These are phyloP conservation scores for Apocynum venetum DNA, from an alignment of 257 asterid genomes.

Conservation along the genomic window DNA sequence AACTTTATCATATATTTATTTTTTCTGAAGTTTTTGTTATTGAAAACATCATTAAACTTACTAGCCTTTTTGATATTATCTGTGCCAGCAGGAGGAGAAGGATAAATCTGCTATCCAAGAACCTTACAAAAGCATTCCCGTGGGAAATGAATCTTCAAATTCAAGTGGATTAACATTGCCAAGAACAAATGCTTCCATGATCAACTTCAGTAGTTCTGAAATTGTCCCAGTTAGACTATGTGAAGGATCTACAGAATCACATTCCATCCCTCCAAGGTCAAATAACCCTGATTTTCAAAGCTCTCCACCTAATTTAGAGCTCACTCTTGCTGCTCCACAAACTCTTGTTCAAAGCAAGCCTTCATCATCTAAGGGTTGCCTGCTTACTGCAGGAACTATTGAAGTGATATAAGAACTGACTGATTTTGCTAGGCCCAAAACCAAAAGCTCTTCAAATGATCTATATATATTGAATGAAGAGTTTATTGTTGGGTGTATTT, in stretches of 20 bases:
- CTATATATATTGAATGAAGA: too few relatives aligned
- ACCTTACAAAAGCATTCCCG: neutral
- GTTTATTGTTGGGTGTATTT: too few relatives aligned
- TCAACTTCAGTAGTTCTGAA: constrained; percentile 10
- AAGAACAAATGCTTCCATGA: constrained; percentile 7
- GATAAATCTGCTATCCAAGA: constrained; percentile 4
- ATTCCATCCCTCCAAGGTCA: too few relatives aligned
- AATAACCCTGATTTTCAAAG: neutral
- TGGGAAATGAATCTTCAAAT: neutral
- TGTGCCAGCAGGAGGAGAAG: constrained; percentile 6
- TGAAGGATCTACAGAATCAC: neutral
- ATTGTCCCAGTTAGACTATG: neutral
- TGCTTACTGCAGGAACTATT: constrained; percentile 10
- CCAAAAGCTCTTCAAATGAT: too few relatives aligned
- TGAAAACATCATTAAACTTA: too few relatives aligned
- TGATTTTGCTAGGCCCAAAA: too few relatives aligned
- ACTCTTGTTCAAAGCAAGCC: constrained; percentile 3
- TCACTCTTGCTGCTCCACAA: constrained; percentile 24
- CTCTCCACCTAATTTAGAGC: constrained; percentile 21
- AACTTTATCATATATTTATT: too few relatives aligned
- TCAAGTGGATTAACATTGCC: constrained; percentile 1
- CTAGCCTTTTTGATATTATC: too few relatives aligned
- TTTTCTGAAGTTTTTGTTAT: too few relatives aligned
- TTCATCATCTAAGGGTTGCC: neutral
- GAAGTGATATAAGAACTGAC: constrained; percentile 7